Evolutionary conservation across 176 grass and related monocot genomes (phyloP).

Genomic region (Triticum timopheevii): DNA sequence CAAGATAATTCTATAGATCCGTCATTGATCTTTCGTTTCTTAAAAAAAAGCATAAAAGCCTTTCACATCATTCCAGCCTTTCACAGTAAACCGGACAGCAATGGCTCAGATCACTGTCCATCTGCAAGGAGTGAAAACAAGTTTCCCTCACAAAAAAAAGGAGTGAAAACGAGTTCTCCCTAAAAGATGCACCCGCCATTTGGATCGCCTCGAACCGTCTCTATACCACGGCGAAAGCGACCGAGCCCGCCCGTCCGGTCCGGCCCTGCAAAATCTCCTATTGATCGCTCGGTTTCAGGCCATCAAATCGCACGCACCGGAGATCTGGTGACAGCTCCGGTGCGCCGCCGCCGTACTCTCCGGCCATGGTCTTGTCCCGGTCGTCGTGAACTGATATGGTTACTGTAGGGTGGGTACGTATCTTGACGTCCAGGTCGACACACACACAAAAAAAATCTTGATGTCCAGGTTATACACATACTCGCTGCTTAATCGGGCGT

Average conservation of each 20-base stretch:
- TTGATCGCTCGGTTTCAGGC: not conserved
- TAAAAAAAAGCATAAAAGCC: not conserved
- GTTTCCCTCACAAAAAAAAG: too few species aligned
- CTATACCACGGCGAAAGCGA: not conserved
- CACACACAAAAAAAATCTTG: too few species aligned
- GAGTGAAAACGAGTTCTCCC: not conserved
- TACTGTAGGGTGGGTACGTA: too few species aligned
- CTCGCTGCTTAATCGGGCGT: too few species aligned
- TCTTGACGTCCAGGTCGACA: not conserved
- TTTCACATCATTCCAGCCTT: not conserved
- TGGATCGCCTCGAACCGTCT: not conserved
- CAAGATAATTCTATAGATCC: too few species aligned
- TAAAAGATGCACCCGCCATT: not conserved
- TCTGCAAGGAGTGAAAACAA: not conserved
- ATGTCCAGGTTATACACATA: not conserved
- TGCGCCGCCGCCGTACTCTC: not conserved
- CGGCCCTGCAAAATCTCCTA: not conserved
- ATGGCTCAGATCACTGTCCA: constrained; percentile 3
- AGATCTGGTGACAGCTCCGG: not conserved
- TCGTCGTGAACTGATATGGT: not conserved
- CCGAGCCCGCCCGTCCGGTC: not conserved
- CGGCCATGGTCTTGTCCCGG: not conserved
- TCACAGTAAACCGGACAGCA: not conserved
- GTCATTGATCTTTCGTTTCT: too few species aligned
- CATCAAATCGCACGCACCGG: not conserved